These are phyloP conservation scores for Populus nigra DNA, from an alignment of 345 rosid species.

Conservation along the genomic window DNA sequence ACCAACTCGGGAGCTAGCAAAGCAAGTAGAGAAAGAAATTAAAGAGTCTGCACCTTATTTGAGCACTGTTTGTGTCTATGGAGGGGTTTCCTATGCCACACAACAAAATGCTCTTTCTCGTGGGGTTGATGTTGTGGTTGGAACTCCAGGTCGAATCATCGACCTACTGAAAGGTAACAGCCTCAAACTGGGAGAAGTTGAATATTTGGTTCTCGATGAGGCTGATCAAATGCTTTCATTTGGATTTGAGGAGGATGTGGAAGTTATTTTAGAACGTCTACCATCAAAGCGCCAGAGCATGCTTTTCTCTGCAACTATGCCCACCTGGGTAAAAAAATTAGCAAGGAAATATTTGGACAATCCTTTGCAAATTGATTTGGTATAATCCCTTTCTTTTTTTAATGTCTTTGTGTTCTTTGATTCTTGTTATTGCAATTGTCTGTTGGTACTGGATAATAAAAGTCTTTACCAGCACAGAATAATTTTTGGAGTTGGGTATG, in stretches of 20 bases:
- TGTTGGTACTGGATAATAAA: not conserved
- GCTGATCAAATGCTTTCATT: conserved; percentile 99
- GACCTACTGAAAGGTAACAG: conserved; percentile 74
- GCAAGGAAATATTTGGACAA: conserved; percentile 83
- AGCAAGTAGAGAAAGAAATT: conserved; percentile 94
- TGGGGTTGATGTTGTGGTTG: conserved; percentile 96
- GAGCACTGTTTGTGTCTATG: conserved; percentile 90
- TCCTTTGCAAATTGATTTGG: conserved; percentile 92
- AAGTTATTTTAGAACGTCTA: conserved; percentile 76
- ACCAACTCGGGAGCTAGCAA: conserved; percentile 89
- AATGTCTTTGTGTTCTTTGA: not conserved
- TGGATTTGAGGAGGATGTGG: conserved; percentile 96
- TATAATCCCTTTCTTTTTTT: conserved; percentile 23
- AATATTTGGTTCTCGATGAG: conserved; percentile 92
- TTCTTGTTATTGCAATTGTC: not conserved
- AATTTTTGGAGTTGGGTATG: not conserved
- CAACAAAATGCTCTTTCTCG: conserved; percentile 81
- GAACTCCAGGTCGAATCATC: conserved; percentile 94
- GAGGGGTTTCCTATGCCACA: conserved; percentile 81
- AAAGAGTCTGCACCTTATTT: conserved; percentile 85
- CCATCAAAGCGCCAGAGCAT: conserved; percentile 85
- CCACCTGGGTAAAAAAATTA: conserved; percentile 90
- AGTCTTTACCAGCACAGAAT: not conserved
- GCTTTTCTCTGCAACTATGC: conserved; percentile 99
- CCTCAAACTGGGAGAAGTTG: conserved; percentile 83